A percentile compares a stretch with the other conserved stretches of the same genome.
Evolutionary conservation across 495 filamentous ascomycete genomes (phyloP).

Genomic region (Penicillium herquei): DNA sequence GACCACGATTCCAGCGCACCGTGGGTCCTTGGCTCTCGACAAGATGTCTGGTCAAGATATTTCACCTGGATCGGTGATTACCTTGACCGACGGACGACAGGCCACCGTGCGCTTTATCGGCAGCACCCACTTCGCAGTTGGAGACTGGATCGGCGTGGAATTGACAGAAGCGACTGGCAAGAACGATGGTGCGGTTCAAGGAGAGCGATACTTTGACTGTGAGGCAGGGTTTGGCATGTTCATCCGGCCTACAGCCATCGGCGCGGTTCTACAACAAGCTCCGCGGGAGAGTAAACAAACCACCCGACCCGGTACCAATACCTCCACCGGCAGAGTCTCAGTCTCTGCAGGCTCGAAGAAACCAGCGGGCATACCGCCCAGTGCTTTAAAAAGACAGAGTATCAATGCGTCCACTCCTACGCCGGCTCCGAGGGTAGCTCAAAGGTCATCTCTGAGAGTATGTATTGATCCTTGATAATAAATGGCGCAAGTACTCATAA

Average conservation of each 20-base stretch:
- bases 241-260: constrained; percentile 61
- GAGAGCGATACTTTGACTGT: constrained; percentile 88
- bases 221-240: constrained; percentile 83
- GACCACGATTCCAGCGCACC: constrained; percentile 11
- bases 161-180: constrained; percentile 82
- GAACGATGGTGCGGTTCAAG: constrained; percentile 91
- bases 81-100: constrained; percentile 70
- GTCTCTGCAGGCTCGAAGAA: constrained; percentile 34
- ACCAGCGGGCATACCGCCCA: constrained; percentile 45
- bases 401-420: constrained; percentile 67
- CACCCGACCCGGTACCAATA: constrained; percentile 24
- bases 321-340: constrained; percentile 31
- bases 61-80: constrained; percentile 57
- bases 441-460: constrained; percentile 61
- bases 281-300: constrained; percentile 41
- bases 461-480: constrained; percentile 17
- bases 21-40: constrained; percentile 14
- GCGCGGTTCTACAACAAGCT: constrained; percentile 59
- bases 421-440: constrained; percentile 48
- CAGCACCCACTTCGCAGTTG: constrained; percentile 70
- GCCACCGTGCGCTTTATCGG: constrained; percentile 81
- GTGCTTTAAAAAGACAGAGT: constrained; percentile 60
- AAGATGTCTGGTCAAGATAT: constrained; percentile 38
- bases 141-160: constrained; percentile 90
- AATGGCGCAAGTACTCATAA: constrained; percentile 9